These are phyloP conservation scores for Neurospora cerealis DNA, from an alignment of 495 filamentous ascomycete species.

Conservation along the genomic window DNA sequence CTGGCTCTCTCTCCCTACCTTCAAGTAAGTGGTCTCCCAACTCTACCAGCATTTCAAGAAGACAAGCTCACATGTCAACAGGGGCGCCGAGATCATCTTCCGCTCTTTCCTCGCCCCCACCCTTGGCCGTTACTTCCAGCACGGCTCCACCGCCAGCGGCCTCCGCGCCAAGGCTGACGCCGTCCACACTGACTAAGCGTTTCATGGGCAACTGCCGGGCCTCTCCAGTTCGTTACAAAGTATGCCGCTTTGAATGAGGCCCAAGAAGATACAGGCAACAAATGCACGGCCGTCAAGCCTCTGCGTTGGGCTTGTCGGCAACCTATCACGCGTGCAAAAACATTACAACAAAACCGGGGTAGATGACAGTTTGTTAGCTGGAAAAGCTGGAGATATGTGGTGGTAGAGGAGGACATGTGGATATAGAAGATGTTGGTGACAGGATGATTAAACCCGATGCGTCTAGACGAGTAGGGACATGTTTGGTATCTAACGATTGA, in stretches of 20 bases:
- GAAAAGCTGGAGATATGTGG: not conserved
- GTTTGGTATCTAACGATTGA: not conserved
- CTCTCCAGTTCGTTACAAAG: constrained; percentile 7
- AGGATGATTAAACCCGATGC: not conserved
- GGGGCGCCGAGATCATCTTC: constrained; percentile 94
- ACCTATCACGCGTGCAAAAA: not conserved
- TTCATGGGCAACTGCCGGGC: not conserved
- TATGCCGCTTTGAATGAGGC: constrained; percentile 13
- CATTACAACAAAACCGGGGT: not conserved
- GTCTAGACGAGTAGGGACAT: not conserved
- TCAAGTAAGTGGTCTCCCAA: constrained; percentile 52
- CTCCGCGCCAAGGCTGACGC: constrained; percentile 85
- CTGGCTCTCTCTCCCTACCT: constrained; percentile 94
- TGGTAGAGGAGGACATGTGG: not conserved
- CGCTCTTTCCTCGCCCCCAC: constrained; percentile 87
- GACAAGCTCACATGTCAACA: constrained; percentile 22
- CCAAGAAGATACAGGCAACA: not conserved
- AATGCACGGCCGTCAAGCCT: not conserved
- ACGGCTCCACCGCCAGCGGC: constrained; percentile 70
- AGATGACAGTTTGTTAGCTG: not conserved
- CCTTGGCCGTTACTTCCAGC: constrained; percentile 80
- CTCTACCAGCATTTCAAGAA: not conserved
- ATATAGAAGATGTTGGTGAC: not conserved
- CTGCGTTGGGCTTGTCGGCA: not conserved
- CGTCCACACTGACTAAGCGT: constrained; percentile 47